Conservation (phyloP, 129 eudicot genomes). For the Kitagawia praeruptora region DNA sequence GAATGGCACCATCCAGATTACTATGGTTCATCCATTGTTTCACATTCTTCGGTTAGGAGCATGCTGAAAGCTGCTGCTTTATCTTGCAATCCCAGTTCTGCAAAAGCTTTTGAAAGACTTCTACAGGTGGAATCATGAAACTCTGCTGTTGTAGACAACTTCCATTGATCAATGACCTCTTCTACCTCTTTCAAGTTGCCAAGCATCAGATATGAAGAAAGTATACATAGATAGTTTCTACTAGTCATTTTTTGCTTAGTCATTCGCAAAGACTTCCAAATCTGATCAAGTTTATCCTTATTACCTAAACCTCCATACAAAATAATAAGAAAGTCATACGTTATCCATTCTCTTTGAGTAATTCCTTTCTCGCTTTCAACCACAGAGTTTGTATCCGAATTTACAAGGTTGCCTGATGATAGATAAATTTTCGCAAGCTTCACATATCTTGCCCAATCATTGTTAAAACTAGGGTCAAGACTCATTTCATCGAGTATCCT, state of each 20-base stretch:
- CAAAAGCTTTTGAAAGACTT: conserved; percentile 46
- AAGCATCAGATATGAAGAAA: conserved; percentile 75
- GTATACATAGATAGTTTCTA: conserved; percentile 56
- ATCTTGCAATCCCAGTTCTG: conserved; percentile 52
- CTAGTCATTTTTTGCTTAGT: conserved; percentile 74
- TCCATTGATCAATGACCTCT: conserved; percentile 78
- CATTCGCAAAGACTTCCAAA: conserved; percentile 75
- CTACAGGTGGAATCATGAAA: conserved; percentile 42
- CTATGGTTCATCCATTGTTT: conserved; percentile 3
- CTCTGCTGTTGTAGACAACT: conserved; percentile 48
- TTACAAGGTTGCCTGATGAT: conserved; percentile 46
- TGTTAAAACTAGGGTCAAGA: conserved; percentile 30
- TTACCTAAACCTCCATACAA: conserved; percentile 67
- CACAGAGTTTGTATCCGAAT: conserved; percentile 39
- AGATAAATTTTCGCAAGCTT: conserved; percentile 69
- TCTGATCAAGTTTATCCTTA: conserved; percentile 62
- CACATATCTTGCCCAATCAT: conserved; percentile 59
- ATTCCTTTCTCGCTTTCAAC: conserved; percentile 67
- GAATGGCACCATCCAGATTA: not conserved
- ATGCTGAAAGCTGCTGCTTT: conserved; percentile 37
- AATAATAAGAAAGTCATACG: conserved; percentile 73
- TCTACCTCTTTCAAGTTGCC: conserved; percentile 54
- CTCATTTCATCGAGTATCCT: conserved; percentile 69
- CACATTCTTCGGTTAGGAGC: conserved; percentile 35
- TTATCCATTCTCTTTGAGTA: conserved; percentile 79